These are phyloP conservation scores for Neoboletus magnificus DNA, from an alignment of 768 basidiomycete genomes.

Conservation along the genomic window DNA sequence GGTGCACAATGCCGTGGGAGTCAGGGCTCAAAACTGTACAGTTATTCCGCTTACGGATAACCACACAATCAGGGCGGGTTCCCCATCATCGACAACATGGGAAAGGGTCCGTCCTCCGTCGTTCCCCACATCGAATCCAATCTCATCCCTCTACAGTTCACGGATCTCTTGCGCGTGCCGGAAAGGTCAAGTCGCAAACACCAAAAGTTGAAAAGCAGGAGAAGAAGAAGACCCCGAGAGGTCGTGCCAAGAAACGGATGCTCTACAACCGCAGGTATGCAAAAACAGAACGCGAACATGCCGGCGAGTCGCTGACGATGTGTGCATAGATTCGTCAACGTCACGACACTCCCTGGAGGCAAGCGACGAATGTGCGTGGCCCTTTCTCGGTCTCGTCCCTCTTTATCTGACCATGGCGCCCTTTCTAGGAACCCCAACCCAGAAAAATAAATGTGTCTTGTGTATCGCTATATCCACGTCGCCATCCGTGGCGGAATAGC, in stretches of 20 bases:
- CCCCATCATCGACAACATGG: constrained; percentile 67
- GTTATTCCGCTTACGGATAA: constrained; percentile 29
- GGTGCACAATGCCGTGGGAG: too few relatives aligned
- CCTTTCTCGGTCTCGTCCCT: too few relatives aligned
- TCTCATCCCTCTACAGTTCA: constrained; percentile 69
- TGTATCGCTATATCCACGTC: constrained; percentile 8
- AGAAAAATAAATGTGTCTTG: too few relatives aligned
- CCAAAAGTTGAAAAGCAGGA: constrained; percentile 78
- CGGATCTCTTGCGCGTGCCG: constrained; percentile 99
- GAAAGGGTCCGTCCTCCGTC: constrained; percentile 52
- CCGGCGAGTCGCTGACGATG: neutral
- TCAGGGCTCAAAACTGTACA: constrained; percentile 47
- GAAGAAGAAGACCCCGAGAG: constrained; percentile 63
- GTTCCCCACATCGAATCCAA: neutral
- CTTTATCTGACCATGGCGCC: constrained; percentile 40
- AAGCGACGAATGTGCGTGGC: constrained; percentile 92
- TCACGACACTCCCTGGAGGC: constrained; percentile 81
- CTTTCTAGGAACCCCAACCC: too few relatives aligned
- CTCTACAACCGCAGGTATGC: constrained; percentile 44
- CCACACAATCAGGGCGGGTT: constrained; percentile 28
- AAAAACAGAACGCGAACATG: too few relatives aligned
- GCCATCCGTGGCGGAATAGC: constrained; percentile 14
- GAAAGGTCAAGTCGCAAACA: constrained; percentile 75
- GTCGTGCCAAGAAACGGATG: constrained; percentile 95
- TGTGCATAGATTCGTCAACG: constrained; percentile 78